Percentiles rank a stretch among this genome's conserved stretches.
These are phyloP conservation scores for Zygosaccharomyces sapae DNA, from an alignment of 1,139 yeast genomes.

Conservation along the genomic window DNA sequence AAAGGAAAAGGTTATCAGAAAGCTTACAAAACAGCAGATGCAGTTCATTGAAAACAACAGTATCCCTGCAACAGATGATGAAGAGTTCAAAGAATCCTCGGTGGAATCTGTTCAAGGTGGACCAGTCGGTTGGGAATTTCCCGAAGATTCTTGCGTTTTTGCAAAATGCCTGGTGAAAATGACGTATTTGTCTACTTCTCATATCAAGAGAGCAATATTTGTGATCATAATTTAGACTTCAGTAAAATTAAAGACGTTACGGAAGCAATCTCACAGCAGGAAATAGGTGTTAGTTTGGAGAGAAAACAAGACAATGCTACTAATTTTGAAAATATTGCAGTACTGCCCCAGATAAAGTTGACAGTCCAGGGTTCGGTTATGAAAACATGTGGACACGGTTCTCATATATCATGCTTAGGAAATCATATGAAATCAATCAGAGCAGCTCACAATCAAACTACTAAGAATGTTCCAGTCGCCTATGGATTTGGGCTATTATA, in stretches of 20 bases:
- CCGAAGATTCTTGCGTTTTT: conserved; percentile 76
- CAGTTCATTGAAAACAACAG: conserved; percentile 57
- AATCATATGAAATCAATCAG: conserved; percentile 55
- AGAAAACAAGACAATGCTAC: not conserved
- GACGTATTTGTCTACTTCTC: conserved; percentile 58
- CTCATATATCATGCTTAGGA: conserved; percentile 76
- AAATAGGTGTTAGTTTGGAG: not conserved
- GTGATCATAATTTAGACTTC: conserved; percentile 24
- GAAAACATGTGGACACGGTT: conserved; percentile 90
- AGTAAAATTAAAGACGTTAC: not conserved
- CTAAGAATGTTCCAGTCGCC: conserved; percentile 78
- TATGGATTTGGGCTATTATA: conserved; percentile 66
- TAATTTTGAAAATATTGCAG: not conserved
- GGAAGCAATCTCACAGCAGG: not conserved
- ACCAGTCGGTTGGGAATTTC: conserved; percentile 55
- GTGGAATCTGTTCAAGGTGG: conserved; percentile 34
- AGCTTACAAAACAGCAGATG: conserved; percentile 72
- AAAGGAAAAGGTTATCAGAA: conserved; percentile 74
- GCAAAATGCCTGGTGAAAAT: conserved; percentile 74
- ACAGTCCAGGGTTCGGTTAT: conserved; percentile 44
- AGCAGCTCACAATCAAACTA: conserved; percentile 63
- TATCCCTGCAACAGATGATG: conserved; percentile 36
- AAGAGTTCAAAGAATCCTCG: conserved; percentile 24
- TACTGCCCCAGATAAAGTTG: not conserved
- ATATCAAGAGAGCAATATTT: conserved; percentile 30